Percentiles rank a stretch among this genome's conserved stretches.
Evolutionary conservation across 768 basidiomycete genomes (phyloP).

Genomic region (Podaxis sp.): DNA sequence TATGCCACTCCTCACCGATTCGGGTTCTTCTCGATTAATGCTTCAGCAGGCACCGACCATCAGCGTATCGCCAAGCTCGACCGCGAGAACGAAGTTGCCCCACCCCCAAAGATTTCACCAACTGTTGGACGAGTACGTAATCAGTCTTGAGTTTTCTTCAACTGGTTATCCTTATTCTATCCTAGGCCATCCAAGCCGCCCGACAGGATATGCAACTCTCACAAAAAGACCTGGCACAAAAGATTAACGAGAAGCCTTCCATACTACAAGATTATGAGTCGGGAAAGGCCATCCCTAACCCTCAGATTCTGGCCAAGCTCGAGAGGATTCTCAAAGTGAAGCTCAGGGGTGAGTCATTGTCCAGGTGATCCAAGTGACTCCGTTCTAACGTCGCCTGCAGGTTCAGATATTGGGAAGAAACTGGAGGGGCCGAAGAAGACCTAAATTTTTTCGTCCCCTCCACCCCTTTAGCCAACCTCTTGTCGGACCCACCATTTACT

Average conservation of each 20-base stretch:
- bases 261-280: conserved; percentile 89
- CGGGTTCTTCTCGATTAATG: neutral
- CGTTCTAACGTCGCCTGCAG: conserved; percentile 34
- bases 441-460: conserved; percentile 13
- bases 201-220: conserved; percentile 78
- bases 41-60: conserved; percentile 77
- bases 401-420: conserved; percentile 84
- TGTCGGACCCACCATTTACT: neutral
- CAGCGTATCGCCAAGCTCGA: conserved; percentile 93
- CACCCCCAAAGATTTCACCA: conserved; percentile 76
- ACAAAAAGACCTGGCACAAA: conserved; percentile 91
- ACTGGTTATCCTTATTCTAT: conserved; percentile 14
- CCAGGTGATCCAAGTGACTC: neutral
- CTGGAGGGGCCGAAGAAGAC: conserved; percentile 73
- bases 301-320: conserved; percentile 85
- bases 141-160: conserved; percentile 9
- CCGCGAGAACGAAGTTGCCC: conserved; percentile 93
- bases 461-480: neutral
- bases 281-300: conserved; percentile 82
- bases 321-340: conserved; percentile 86
- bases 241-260: conserved; percentile 91
- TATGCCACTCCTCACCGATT: conserved; percentile 29
- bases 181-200: conserved; percentile 77
- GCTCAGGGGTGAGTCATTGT: conserved; percentile 68
- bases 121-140: conserved; percentile 69